These are phyloP conservation scores for Chlamydomonas eustigma DNA, from an alignment of 139 green algal genomes.

Conservation along the genomic window DNA sequence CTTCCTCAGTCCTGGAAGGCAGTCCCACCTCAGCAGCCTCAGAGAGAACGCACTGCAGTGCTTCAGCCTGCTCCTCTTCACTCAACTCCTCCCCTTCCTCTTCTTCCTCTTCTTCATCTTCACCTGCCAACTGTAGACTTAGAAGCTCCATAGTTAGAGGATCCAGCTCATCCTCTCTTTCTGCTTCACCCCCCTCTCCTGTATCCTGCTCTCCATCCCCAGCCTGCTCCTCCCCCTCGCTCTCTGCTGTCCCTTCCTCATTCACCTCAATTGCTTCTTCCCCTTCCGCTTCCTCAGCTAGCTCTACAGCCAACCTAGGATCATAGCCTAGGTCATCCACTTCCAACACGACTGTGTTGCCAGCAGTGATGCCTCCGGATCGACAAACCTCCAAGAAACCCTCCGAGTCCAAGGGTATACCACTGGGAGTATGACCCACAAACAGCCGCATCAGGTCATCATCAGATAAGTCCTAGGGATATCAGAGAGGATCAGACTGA, in stretches of 20 bases:
- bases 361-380: neutral
- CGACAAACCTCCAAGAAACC: conserved; percentile 6
- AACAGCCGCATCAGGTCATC: conserved; percentile 10
- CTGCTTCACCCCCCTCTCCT: neutral
- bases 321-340: neutral
- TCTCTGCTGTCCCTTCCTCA: neutral
- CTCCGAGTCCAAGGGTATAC: neutral
- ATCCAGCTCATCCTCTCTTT: neutral
- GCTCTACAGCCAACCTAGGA: neutral
- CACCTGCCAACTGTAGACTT: neutral
- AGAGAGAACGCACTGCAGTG: neutral
- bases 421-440: neutral
- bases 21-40: neutral
- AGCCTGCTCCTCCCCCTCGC: neutral
- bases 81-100: conserved; percentile 5
- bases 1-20: neutral
- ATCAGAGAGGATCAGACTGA: too few relatives aligned
- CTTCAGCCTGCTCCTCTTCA: neutral
- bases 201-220: neutral
- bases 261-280: conserved; percentile 12
- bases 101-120: neutral
- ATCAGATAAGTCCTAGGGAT: conserved; percentile 5
- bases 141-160: neutral
- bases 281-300: conserved; percentile 2
- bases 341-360: neutral